Conservation (phyloP, 495 filamentous ascomycete genomes). For the Achaetomiella virescens region DNA sequence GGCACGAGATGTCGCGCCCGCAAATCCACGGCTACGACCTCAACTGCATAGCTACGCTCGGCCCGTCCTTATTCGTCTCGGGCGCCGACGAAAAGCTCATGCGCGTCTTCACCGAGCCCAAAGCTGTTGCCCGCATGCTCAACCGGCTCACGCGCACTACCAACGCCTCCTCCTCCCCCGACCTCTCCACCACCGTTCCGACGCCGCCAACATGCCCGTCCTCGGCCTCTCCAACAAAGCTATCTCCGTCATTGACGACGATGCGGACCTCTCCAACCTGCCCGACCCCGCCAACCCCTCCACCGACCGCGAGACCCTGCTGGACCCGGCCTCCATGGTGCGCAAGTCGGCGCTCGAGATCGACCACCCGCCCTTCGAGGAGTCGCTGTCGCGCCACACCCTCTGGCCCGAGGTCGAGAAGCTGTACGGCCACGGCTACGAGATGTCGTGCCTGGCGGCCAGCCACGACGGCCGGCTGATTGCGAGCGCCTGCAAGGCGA, state of each 20-base stretch:
- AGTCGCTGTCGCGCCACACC: conserved; percentile 80
- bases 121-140: conserved; percentile 70
- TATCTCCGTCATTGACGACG: conserved; percentile 54
- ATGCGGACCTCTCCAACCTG: conserved; percentile 26
- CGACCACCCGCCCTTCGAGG: conserved; percentile 76
- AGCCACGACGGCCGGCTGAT: conserved; percentile 67
- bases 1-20: conserved; percentile 94
- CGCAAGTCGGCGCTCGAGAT: conserved; percentile 43
- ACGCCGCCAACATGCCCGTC: conserved; percentile 88
- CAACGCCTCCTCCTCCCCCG: conserved; percentile 5
- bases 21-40: conserved; percentile 98
- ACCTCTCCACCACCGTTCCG: conserved; percentile 55
- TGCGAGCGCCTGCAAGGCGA: conserved; percentile 91
- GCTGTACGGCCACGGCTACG: conserved; percentile 97
- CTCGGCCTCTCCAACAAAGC: conserved; percentile 96
- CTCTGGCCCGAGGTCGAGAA: conserved; percentile 96
- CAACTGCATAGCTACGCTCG: conserved; percentile 80
- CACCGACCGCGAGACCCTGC: not conserved
- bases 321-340: conserved; percentile 35
- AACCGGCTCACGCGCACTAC: conserved; percentile 58
- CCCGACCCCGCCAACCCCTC: conserved; percentile 31
- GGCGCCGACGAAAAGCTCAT: conserved; percentile 98
- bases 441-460: conserved; percentile 84
- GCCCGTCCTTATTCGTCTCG: conserved; percentile 69
- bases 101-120: conserved; percentile 88